Base-by-base conservation (phyloP, 352 stramenopile species). In the Phytophthora lateralis region DNA sequence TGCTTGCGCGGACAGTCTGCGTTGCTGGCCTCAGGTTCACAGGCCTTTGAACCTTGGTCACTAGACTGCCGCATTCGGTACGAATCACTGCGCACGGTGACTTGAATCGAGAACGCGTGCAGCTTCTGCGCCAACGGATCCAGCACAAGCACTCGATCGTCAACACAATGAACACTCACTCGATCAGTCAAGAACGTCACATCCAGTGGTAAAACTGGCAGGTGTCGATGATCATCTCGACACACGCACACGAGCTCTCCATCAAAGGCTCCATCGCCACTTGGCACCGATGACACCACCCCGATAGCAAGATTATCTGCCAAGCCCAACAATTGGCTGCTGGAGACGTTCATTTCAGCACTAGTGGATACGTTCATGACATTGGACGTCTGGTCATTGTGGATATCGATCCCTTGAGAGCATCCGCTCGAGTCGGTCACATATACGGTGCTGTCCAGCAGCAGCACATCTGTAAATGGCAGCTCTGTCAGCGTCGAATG, bases 71-170 rank as follows among this genome's bases (percentile, higher is more conserved):
- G 61, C 26, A 90, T 82, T 10, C 77, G 68, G 38, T 82, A 88
- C 0, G 78, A 86, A 35, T 87, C 71, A 56, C 78, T 90, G n/a
- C 73, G 69, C 15, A 84, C 71, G 9, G 72, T 80, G 17, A 81
- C 69, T 17, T 66, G 50, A 6, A 78, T 42, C 9, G 64, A 51
- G 44, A 76, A 70, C 3, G 61, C 24, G 3, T 71, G 50, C 4
- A 80, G 15, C 38, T 61, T 60, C 34, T 47, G 11, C 18, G 57
- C 41, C 4, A 76, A 7, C 14, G 61, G 55, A 48, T 89, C 76
- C n/a, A 78, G 34, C 2, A 82, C 51, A 24, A 82, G 45, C 12
- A 89, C n/a, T 15, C 14, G 29, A 9, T 78, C 62, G 14, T 66
- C 69, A 15, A 72, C 49, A 18, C 48, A 63, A 45, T 73, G 53